Conservation (phyloP, 1,139 yeast species). For the Saccharomyces hybrid region DNA sequence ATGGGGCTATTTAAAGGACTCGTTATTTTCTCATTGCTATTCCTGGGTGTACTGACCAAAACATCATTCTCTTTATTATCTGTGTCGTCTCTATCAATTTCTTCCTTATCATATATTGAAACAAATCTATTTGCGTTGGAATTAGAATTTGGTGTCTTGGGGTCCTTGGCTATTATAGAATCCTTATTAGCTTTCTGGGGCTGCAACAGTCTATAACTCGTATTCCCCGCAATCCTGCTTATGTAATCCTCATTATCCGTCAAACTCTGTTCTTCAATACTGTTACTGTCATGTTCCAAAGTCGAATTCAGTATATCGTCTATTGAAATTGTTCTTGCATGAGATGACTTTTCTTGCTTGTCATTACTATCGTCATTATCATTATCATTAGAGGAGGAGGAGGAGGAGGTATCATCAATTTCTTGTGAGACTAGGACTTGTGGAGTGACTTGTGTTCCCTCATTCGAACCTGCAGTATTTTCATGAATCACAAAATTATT, state of each 20-base stretch:
- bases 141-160: neutral
- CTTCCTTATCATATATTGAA: neutral
- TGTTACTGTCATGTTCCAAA: constrained; percentile 19
- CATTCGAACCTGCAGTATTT: neutral
- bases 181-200: neutral
- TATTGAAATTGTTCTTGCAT: constrained; percentile 18
- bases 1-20: constrained; percentile 9
- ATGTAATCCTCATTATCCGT: neutral
- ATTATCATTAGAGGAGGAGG: neutral
- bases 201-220: neutral
- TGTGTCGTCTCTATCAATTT: constrained; percentile 1
- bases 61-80: neutral
- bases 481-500: neutral
- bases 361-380: neutral
- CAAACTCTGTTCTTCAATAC: constrained; percentile 4
- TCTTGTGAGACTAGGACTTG: neutral
- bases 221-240: neutral
- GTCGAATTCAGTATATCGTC: constrained; percentile 30
- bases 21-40: constrained; percentile 2
- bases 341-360: constrained; percentile 4
- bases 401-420: constrained; percentile 2
- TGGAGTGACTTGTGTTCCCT: neutral
- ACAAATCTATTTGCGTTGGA: constrained; percentile 3
- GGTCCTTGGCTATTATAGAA: neutral
- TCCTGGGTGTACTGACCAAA: neutral